phyloP scores from a whole-genome alignment of 495 filamentous ascomycete genomes.

The Hypoxylon perforatum region DNA sequence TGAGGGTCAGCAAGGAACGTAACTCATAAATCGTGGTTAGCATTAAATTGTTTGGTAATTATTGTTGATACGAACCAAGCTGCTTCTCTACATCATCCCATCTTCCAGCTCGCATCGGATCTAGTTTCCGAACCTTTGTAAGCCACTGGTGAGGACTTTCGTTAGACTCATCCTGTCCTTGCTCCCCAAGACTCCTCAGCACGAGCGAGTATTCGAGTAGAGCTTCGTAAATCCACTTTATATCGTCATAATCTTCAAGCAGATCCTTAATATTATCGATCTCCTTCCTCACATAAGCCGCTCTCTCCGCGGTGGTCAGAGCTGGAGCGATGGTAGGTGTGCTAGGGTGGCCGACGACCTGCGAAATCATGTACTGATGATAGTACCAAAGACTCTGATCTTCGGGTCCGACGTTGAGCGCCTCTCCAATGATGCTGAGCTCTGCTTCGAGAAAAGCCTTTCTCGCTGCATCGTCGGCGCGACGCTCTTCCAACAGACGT shows the following conservation, averaged over 20 bases:
- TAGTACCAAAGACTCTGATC: slow-evolving; percentile 98
- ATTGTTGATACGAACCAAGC: slow-evolving; percentile 35
- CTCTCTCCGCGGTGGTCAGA: slow-evolving; percentile 68
- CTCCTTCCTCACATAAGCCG: slow-evolving; percentile 73
- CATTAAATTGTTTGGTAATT: slow-evolving; percentile 8
- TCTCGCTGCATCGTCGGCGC: slow-evolving; percentile 70
- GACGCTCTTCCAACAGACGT: slow-evolving; percentile 73
- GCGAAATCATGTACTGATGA: slow-evolving; percentile 72
- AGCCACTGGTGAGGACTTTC: slow-evolving; percentile 69
- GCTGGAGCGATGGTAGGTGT: slow-evolving; percentile 70
- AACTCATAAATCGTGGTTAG: not conserved
- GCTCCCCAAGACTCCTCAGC: slow-evolving; percentile 57
- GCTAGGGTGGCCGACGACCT: slow-evolving; percentile 53
- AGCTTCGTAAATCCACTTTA: slow-evolving; percentile 84
- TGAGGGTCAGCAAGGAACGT: not conserved
- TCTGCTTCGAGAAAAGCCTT: slow-evolving; percentile 79
- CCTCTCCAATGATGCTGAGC: slow-evolving; percentile 76
- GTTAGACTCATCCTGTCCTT: slow-evolving; percentile 44
- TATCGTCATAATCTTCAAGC: slow-evolving; percentile 77
- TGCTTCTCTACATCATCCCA: slow-evolving; percentile 72
- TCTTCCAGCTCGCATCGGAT: slow-evolving; percentile 74
- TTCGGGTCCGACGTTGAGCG: slow-evolving; percentile 84
- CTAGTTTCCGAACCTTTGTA: slow-evolving; percentile 69
- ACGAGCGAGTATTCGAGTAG: slow-evolving; percentile 71
- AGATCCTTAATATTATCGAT: slow-evolving; percentile 77